Percentiles rank a stretch among this genome's conserved stretches.
Evolutionary conservation across 1,139 yeast genomes (phyloP).

Genomic region (Hyphopichia fennica): DNA sequence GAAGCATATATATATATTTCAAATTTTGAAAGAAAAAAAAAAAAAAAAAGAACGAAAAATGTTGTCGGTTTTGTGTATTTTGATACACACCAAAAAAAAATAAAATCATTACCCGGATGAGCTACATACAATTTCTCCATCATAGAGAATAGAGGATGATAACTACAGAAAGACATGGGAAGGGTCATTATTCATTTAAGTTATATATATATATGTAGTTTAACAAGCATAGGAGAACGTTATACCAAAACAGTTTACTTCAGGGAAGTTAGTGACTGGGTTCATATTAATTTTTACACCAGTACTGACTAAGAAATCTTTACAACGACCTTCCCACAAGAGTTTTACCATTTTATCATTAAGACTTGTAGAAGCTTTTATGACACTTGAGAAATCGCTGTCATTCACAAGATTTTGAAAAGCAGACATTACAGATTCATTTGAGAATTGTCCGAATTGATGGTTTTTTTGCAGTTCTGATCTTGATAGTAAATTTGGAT

Average conservation of each 20-base stretch:
- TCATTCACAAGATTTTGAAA: slow-evolving; percentile 53
- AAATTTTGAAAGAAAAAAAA: not conserved
- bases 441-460: slow-evolving; percentile 15
- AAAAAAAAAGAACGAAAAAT: not conserved
- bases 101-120: slow-evolving; percentile 7
- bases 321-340: slow-evolving; percentile 86
- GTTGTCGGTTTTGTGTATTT: not conserved
- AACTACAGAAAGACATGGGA: not conserved
- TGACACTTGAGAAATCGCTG: slow-evolving; percentile 64
- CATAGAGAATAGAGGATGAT: not conserved
- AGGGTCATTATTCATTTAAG: not conserved
- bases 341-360: slow-evolving; percentile 61
- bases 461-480: slow-evolving; percentile 3
- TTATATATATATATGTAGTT: not conserved
- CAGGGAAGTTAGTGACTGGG: slow-evolving; percentile 31
- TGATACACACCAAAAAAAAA: slow-evolving; percentile 1
- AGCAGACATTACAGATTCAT: slow-evolving; percentile 49
- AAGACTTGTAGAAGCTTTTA: slow-evolving; percentile 73
- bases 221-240: slow-evolving; percentile 40
- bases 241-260: slow-evolving; percentile 38
- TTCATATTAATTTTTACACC: slow-evolving; percentile 57
- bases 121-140: not conserved
- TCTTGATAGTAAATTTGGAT: slow-evolving; percentile 22
- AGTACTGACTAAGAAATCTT: slow-evolving; percentile 76
- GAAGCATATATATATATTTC: too few relatives aligned